Conservation (phyloP, 2,329 filamentous ascomycete genomes). For the Talaromyces sp. region DNA sequence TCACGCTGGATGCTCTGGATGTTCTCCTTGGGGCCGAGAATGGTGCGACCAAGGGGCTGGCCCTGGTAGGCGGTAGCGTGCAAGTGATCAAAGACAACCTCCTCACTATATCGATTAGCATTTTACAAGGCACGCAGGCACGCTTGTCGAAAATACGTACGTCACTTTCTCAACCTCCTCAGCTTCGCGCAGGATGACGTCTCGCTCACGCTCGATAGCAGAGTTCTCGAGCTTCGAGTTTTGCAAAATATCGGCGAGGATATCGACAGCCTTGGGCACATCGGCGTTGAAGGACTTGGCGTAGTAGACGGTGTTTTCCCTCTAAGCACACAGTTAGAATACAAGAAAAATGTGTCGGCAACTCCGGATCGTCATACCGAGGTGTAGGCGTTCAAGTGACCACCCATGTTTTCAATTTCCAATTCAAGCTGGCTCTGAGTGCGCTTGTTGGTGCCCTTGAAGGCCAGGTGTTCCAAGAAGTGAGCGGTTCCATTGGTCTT, state of each 20-base stretch:
- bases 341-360: constrained; percentile 12
- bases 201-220: constrained; percentile 94
- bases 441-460: constrained; percentile 96
- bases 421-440: constrained; percentile 97
- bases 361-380: constrained; percentile 61
- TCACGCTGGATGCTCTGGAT: constrained; percentile 91
- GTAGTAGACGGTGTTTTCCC: constrained; percentile 99
- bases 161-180: constrained; percentile 91
- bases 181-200: constrained; percentile 97
- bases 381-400: constrained; percentile 98
- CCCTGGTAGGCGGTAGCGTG: constrained; percentile 97
- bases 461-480: constrained; percentile 98
- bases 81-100: constrained; percentile 98
- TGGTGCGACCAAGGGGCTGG: constrained; percentile 94
- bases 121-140: background rate
- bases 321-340: constrained; percentile 48
- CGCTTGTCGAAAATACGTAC: background rate
- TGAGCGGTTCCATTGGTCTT: constrained; percentile 99
- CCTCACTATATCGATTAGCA: constrained; percentile 67
- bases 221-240: constrained; percentile 94
- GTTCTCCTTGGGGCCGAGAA: constrained; percentile 96
- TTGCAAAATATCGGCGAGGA: constrained; percentile 97
- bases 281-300: constrained; percentile 98
- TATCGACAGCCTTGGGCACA: constrained; percentile 93
- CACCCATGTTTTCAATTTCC: constrained; percentile 99